Evolutionary conservation across 2,329 filamentous ascomycete species (phyloP), one percentile per base, ranked within the genome.

Genomic region (Sphaerulina populicola): DNA sequence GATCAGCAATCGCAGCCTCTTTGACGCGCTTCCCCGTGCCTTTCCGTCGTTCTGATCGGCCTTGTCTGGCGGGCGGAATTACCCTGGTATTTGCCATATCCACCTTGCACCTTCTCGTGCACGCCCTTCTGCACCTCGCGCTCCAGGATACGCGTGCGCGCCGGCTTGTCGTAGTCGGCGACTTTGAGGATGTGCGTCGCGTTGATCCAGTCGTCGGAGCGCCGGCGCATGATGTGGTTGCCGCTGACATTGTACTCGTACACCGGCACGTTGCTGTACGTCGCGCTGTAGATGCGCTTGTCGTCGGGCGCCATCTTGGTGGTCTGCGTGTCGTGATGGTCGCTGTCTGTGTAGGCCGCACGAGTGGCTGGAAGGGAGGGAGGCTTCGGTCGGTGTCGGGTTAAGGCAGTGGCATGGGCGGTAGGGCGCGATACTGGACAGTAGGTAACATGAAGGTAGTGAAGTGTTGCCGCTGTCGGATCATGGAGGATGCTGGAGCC

Each of bases 121-220:
- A 86, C 78, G 39, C 94, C 91, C 69, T 95, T 96, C 65, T 98
- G 93, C 6, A 98, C 91, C 66, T 98, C 93, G 59, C 93, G 81
- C 72, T 98, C 93, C 4, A 98, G 78, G 51, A 98, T 97, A 57
- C 93, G 81, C 37, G 93, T 98, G 66, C 93, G 79, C 10, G 91
- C 88, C 2, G 93, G 93, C 71, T 98, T 98, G 71, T 98, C 93
- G 66, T 95, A 95, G 50, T 91, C 91, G 56, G 93, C 93, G 37
- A 94, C 88, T 67, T 98, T 98, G 44, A 98, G 75, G 54, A 98
- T 97, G 67, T 98, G 93, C 48, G 93, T 98, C n/a, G 93, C 93
- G 75, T 98, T 98, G 73, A 98, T 93, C 89, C 91, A 98, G 71
- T 97, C 83, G 69, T 98, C 93, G 47, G 82, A 80, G 54, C 91